Evolutionary conservation across 1,139 yeast species (phyloP), one percentile per base, ranked within the genome.

Genomic region (Sugiyamaella neomexicana): DNA sequence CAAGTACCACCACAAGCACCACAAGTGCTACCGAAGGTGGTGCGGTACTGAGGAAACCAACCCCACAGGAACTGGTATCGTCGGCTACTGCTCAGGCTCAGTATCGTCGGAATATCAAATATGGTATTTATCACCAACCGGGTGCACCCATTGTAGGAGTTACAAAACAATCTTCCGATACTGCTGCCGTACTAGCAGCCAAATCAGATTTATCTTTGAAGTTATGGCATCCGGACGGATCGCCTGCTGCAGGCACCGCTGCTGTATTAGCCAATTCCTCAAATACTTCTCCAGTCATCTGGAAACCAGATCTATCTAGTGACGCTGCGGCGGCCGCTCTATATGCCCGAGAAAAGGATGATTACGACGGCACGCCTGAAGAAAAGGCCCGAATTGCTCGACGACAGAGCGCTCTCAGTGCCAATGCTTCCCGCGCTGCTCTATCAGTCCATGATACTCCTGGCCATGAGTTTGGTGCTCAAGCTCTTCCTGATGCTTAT

Each of bases 91-190:
- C 66, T n/a, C 60, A 61, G 10, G 66, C 66, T 5, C 54, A 57
- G 46, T 89, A 88, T 72, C 85, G 83, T 62, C 91, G 89, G 60
- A 85, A 85, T 65, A 72, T 85, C 67, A 86, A 81, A 65, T 86
- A 85, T 65, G 96, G 96, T 40, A 77, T 84, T 51, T 89, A 78
- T 71, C 79, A 80, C 60, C 77, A 82, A 54, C 97, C 97, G 1
- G 83, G 88, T 10, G 77, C 75, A 51, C 81, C 83, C 4, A 72
- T 80, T 13, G 79, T 87, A 2, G 97, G 97, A 12, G 93, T 88
- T 54, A 79, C 72, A 34, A 63, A 62, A 29, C 52, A 58, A 25
- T 64, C 70, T 29, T 68, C 72, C 12, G 68, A 66, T 50, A 60
- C 66, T 15, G 74, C 75, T 16, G 78, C 77, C 2, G 58, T 67